A percentile compares a stretch with the other conserved stretches of the same genome.
Evolutionary conservation across 108 stramenopile species (phyloP).

Genomic region (Conticribra guillardii): DNA sequence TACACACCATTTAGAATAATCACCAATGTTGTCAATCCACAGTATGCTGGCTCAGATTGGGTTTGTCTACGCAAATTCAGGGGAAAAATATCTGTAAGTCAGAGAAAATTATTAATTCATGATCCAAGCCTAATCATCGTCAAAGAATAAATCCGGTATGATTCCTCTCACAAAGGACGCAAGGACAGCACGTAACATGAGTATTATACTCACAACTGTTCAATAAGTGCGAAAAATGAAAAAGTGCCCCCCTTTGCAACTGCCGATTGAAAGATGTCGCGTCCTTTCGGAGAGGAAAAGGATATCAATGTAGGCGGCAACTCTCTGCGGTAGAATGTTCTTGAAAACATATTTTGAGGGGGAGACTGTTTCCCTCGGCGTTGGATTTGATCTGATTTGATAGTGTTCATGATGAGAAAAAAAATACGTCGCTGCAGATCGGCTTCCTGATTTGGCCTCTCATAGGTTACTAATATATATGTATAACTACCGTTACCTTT

Average conservation of each 20-base stretch:
- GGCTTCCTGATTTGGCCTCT: too few relatives aligned
- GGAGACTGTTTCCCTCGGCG: too few relatives aligned
- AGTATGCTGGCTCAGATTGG: slow-evolving; percentile 94
- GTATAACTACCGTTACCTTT: too few relatives aligned
- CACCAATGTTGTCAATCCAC: slow-evolving; percentile 90
- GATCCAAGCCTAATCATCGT: too few relatives aligned
- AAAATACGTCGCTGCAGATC: too few relatives aligned
- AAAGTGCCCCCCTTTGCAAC: slow-evolving; percentile 31
- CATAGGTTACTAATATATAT: too few relatives aligned
- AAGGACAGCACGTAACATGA: too few relatives aligned
- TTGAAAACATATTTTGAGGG: slow-evolving; percentile 1
- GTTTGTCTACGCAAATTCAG: slow-evolving; percentile 44
- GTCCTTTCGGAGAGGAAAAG: slow-evolving; percentile 66
- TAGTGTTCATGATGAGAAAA: too few relatives aligned
- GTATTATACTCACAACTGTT: slow-evolving; percentile 59
- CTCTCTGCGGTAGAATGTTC: slow-evolving; percentile 62
- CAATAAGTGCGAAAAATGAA: slow-evolving; percentile 73
- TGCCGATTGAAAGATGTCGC: slow-evolving; percentile 55
- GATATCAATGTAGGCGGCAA: slow-evolving; percentile 69
- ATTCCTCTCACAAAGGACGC: too few relatives aligned
- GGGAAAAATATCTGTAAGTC: slow-evolving; percentile 9
- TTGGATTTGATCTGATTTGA: too few relatives aligned
- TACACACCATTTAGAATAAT: slow-evolving; percentile 85
- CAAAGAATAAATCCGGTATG: too few relatives aligned
- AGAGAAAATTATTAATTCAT: neutral